These are phyloP conservation scores for Thoreauomyces humboldtii DNA, from an alignment of 192 early-diverging fungal species.

Conservation along the genomic window DNA sequence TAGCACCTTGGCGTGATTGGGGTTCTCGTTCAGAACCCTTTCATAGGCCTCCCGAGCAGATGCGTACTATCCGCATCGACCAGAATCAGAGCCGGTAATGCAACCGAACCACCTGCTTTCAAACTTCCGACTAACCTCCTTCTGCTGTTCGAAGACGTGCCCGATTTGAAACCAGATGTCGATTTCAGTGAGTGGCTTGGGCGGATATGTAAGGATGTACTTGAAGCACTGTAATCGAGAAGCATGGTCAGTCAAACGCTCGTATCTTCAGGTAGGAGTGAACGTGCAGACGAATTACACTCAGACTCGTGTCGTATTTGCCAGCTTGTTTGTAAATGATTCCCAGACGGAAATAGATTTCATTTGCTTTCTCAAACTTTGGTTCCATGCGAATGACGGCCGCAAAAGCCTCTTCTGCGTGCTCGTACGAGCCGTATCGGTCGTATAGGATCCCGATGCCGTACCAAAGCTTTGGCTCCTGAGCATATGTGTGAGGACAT, in stretches of 20 bases:
- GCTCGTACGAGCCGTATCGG: constrained; percentile 93
- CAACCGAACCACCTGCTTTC: background rate
- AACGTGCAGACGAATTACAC: too few species aligned
- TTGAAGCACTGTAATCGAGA: constrained; percentile 70
- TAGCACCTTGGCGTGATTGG: constrained; percentile 91
- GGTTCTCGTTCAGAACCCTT: constrained; percentile 79
- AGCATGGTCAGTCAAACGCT: background rate
- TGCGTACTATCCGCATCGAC: constrained; percentile 30
- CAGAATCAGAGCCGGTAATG: background rate
- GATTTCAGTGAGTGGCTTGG: constrained; percentile 88
- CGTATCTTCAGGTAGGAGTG: background rate
- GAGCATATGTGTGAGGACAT: too few species aligned
- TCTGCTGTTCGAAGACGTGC: constrained; percentile 92
- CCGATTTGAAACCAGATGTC: constrained; percentile 99
- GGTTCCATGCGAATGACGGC: constrained; percentile 94
- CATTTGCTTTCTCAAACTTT: constrained; percentile 94
- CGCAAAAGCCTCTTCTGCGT: constrained; percentile 94
- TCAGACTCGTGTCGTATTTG: constrained; percentile 69
- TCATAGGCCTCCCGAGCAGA: constrained; percentile 91
- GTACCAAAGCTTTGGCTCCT: constrained; percentile 99
- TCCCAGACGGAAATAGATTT: constrained; percentile 95
- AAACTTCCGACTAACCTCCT: constrained; percentile 56
- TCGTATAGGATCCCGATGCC: constrained; percentile 98
- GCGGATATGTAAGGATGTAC: constrained; percentile 81
- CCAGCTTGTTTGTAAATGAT: constrained; percentile 96